Percentiles rank a stretch among this genome's conserved stretches.
These are phyloP conservation scores for Xylaria curta DNA, from an alignment of 495 filamentous ascomycete species.

Conservation along the genomic window DNA sequence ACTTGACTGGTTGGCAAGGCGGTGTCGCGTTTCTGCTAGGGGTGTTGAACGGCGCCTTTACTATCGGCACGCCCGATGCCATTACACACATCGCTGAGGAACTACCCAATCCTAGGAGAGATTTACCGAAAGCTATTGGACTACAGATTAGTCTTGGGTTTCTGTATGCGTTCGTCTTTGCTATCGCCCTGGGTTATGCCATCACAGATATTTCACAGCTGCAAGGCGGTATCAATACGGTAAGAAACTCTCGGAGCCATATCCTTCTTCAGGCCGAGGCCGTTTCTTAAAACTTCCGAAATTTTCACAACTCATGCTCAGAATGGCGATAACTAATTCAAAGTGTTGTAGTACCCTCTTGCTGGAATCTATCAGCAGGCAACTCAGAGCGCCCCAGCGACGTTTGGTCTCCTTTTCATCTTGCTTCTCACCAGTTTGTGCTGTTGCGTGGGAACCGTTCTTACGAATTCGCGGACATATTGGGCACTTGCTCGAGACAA, in stretches of 20 bases:
- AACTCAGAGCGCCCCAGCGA: constrained; percentile 63
- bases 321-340: background rate
- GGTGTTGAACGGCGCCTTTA: constrained; percentile 85
- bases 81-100: constrained; percentile 85
- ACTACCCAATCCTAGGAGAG: constrained; percentile 67
- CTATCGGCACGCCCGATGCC: constrained; percentile 80
- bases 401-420: constrained; percentile 72
- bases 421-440: constrained; percentile 68
- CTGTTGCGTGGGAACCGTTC: constrained; percentile 68
- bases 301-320: background rate
- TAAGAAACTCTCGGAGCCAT: background rate
- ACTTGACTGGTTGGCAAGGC: constrained; percentile 70
- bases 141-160: constrained; percentile 66
- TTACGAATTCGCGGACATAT: constrained; percentile 82
- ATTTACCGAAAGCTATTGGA: constrained; percentile 69
- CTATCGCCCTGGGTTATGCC: constrained; percentile 74
- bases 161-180: constrained; percentile 73
- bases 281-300: background rate
- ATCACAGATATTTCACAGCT: constrained; percentile 69
- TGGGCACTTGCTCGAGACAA: constrained; percentile 84
- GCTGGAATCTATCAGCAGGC: constrained; percentile 82
- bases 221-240: constrained; percentile 56
- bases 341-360: constrained; percentile 63
- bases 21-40: constrained; percentile 82
- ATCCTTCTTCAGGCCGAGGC: background rate